Evolutionary conservation across 257 asterid genomes (phyloP), one percentile per base, ranked within the genome.

Genomic region (Nicotiana obtusifolia): DNA sequence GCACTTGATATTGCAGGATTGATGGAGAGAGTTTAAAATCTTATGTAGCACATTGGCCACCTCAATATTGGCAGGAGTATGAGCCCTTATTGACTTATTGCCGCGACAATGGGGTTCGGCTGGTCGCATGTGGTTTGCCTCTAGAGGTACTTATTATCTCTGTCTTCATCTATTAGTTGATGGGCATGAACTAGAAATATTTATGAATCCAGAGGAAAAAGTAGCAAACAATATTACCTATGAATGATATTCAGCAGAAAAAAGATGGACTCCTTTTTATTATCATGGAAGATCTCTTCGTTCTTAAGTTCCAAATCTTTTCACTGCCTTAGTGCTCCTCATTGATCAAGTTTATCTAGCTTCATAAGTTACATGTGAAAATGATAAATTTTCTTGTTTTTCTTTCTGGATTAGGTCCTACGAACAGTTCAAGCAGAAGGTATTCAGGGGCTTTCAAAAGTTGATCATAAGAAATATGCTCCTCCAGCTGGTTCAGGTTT

Each of bases 401-500:
- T 77, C 79, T 41, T 2, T 76, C 80, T 75, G 54, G 41, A 22
- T 16, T 88, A 95, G 99, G 88, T 95, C 59, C 86, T 91, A 71
- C 88, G 98, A 82, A 88, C 95, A 49, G 95, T 95, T 85, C 98
- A 92, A 88, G 95, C 98, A 76, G 91, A 87, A 89, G 99, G 99
- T 78, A 93, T 95, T 81, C 90, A 83, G 9, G 93, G 97, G 64
- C 95, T 94, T 65, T 89, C 97, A 49, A 89, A 91, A 87, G 79
- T 85, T 80, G 97, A 95, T 77, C 92, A 92, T 82, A 87, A 84
- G 81, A 92, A 88, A 82, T 95, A 90, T 69, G 89, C 95, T 82
- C 99, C 98, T 75, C 97, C 99, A 78, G 97, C 98, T 81, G 99
- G 99, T 68, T 91, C 99, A 22, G 99, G 99, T 81, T 95, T 94